These are phyloP conservation scores for Tieghemiomyces parasiticus DNA, from an alignment of 192 early-diverging fungal genomes.

Conservation along the genomic window DNA sequence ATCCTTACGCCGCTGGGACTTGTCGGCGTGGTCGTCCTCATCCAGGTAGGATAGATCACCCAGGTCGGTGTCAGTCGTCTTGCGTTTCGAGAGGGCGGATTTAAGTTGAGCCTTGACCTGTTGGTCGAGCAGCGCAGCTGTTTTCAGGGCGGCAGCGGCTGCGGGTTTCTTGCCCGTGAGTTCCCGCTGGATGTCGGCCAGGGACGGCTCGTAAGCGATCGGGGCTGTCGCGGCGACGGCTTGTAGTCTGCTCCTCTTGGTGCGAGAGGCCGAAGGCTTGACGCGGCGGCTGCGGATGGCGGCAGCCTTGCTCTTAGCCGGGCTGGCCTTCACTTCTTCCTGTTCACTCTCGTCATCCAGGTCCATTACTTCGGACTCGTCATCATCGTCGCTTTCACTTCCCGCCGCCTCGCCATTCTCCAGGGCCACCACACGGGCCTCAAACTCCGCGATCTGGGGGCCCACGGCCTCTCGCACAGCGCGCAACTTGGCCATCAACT, in stretches of 20 bases:
- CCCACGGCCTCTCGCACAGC: slow-evolving; percentile 39
- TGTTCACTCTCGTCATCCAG: slow-evolving; percentile 17
- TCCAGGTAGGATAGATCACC: slow-evolving; percentile 60
- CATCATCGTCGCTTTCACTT: slow-evolving; percentile 12
- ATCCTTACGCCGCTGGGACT: slow-evolving; percentile 34
- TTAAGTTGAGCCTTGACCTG: slow-evolving; percentile 12
- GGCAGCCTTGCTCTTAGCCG: neutral
- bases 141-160: too few relatives aligned
- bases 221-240: neutral
- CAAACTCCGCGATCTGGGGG: slow-evolving; percentile 31
- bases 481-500: slow-evolving; percentile 55
- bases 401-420: slow-evolving; percentile 11
- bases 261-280: slow-evolving; percentile 18
- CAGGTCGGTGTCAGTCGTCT: slow-evolving; percentile 39
- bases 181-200: slow-evolving; percentile 19
- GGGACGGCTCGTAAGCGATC: slow-evolving; percentile 11
- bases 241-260: slow-evolving; percentile 20
- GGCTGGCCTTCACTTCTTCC: slow-evolving; percentile 2
- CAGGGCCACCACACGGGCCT: neutral
- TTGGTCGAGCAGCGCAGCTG: too few relatives aligned
- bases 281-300: slow-evolving; percentile 15
- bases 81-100: slow-evolving; percentile 15
- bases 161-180: slow-evolving; percentile 7
- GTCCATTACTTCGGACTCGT: slow-evolving; percentile 11
- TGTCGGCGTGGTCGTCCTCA: slow-evolving; percentile 68